phyloP scores from a whole-genome alignment of 2,329 filamentous ascomycete genomes.

The Penicillium sp. region DNA sequence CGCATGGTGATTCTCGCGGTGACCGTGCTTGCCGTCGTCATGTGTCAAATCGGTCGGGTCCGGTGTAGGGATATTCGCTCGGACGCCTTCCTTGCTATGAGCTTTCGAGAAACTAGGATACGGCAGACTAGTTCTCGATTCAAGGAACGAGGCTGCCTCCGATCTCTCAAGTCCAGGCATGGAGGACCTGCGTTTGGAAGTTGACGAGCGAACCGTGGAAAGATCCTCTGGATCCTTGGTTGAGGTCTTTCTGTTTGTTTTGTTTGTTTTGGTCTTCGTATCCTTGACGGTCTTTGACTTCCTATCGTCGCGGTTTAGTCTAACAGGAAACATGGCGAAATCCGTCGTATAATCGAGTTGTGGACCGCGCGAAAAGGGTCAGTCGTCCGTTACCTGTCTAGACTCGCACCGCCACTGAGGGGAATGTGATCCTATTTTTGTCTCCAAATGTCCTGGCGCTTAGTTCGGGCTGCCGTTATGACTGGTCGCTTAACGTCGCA shows the following conservation, averaged over 20 bases:
- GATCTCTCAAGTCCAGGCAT: constrained; percentile 51
- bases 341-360: neutral
- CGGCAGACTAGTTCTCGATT: constrained; percentile 55
- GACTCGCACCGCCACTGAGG: constrained; percentile 5
- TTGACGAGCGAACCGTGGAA: constrained; percentile 19
- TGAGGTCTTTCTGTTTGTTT: constrained; percentile 14
- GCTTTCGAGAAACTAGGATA: constrained; percentile 87
- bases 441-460: constrained; percentile 30
- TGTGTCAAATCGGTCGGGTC: constrained; percentile 67
- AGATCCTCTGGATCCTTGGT: constrained; percentile 35
- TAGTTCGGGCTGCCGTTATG: constrained; percentile 20
- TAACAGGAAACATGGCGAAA: constrained; percentile 37
- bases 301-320: constrained; percentile 36
- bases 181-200: constrained; percentile 43
- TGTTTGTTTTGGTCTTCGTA: neutral
- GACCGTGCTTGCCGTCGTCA: constrained; percentile 39
- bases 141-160: constrained; percentile 40
- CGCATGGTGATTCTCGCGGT: constrained; percentile 34
- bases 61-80: constrained; percentile 59
- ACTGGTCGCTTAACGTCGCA: constrained; percentile 21
- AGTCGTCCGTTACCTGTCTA: constrained; percentile 13
- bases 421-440: constrained; percentile 19
- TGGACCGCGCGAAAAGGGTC: neutral
- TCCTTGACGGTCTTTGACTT: constrained; percentile 7
- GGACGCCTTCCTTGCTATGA: constrained; percentile 82